Conservation (phyloP, 352 stramenopile species). For the Achlya hypogyna region DNA sequence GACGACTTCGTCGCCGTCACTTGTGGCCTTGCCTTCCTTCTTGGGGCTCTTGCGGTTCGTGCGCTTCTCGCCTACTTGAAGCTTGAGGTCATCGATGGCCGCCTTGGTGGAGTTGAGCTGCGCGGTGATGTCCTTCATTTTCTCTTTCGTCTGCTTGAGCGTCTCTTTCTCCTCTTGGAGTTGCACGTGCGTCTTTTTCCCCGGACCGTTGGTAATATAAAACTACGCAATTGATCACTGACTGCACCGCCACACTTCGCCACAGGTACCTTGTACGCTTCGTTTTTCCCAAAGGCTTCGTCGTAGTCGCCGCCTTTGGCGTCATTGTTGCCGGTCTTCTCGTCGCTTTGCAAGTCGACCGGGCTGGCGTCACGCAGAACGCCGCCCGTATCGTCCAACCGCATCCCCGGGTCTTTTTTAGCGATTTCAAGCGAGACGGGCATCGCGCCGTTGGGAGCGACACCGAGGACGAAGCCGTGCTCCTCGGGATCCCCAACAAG, state of each 20-base stretch:
- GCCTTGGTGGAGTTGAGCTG: slow-evolving; percentile 73
- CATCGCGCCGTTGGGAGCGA: slow-evolving; percentile 40
- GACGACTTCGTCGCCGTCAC: slow-evolving; percentile 62
- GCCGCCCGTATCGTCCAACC: slow-evolving; percentile 21
- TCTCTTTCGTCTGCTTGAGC: slow-evolving; percentile 59
- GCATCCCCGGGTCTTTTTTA: slow-evolving; percentile 28
- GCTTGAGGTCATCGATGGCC: slow-evolving; percentile 56
- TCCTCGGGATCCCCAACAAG: slow-evolving; percentile 45
- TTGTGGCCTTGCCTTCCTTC: slow-evolving; percentile 21
- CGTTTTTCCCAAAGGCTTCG: slow-evolving; percentile 36
- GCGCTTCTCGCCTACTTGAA: slow-evolving; percentile 55
- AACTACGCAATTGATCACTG: slow-evolving; percentile 24
- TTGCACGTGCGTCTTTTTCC: slow-evolving; percentile 46
- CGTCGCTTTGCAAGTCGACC: slow-evolving; percentile 20
- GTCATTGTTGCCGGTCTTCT: slow-evolving; percentile 26
- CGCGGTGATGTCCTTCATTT: slow-evolving; percentile 54
- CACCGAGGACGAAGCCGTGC: slow-evolving; percentile 46
- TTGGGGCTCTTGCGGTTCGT: neutral
- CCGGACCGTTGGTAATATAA: slow-evolving; percentile 42
- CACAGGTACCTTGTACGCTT: slow-evolving; percentile 40
- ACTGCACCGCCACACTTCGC: neutral
- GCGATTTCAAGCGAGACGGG: slow-evolving; percentile 60
- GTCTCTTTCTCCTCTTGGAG: slow-evolving; percentile 69
- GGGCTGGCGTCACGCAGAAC: neutral
- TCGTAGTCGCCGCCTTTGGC: slow-evolving; percentile 25